Percentiles rank a stretch among this genome's conserved stretches.
Evolutionary conservation across 1,284 basidiomycete genomes (phyloP).

Genomic region (Apiotrichum veenhuisii): DNA sequence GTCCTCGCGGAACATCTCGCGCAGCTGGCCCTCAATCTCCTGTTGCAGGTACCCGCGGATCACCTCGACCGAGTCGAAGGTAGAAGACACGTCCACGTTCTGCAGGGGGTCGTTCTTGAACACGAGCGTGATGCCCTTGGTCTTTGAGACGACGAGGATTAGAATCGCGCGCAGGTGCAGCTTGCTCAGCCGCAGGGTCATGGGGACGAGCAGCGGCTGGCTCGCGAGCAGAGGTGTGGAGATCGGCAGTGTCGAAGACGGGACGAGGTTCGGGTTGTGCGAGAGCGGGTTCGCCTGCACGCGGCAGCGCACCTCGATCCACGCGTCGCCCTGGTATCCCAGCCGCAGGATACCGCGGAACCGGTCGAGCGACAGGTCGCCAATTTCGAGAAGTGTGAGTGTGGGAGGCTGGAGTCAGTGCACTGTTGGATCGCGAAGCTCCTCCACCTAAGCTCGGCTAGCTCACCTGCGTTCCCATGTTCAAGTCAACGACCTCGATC

Average conservation of each 20-base stretch:
- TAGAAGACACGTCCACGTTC: constrained; percentile 94
- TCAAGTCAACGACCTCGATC: constrained; percentile 94
- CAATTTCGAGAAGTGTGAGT: constrained; percentile 94
- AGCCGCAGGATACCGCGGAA: constrained; percentile 96
- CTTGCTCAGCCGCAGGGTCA: constrained; percentile 93
- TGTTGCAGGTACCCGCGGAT: constrained; percentile 95
- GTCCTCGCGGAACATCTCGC: constrained; percentile 98
- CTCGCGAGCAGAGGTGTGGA: constrained; percentile 79
- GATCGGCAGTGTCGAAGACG: constrained; percentile 69
- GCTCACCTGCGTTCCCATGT: constrained; percentile 93
- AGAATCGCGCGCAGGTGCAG: constrained; percentile 94
- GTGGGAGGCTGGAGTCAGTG: constrained; percentile 72
- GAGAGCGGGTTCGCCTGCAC: constrained; percentile 61
- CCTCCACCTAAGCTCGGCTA: background rate
- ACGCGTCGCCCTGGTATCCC: constrained; percentile 92
- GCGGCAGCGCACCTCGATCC: constrained; percentile 91
- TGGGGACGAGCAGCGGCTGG: constrained; percentile 90
- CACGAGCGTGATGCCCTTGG: constrained; percentile 96
- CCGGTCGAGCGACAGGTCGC: constrained; percentile 90
- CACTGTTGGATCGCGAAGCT: background rate
- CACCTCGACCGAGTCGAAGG: constrained; percentile 96
- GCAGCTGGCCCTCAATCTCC: constrained; percentile 93
- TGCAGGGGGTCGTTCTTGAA: constrained; percentile 99
- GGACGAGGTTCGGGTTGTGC: constrained; percentile 78
- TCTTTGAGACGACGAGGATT: constrained; percentile 92